phyloP scores from a whole-genome alignment of 495 filamentous ascomycete species.

The Podospora conica region DNA sequence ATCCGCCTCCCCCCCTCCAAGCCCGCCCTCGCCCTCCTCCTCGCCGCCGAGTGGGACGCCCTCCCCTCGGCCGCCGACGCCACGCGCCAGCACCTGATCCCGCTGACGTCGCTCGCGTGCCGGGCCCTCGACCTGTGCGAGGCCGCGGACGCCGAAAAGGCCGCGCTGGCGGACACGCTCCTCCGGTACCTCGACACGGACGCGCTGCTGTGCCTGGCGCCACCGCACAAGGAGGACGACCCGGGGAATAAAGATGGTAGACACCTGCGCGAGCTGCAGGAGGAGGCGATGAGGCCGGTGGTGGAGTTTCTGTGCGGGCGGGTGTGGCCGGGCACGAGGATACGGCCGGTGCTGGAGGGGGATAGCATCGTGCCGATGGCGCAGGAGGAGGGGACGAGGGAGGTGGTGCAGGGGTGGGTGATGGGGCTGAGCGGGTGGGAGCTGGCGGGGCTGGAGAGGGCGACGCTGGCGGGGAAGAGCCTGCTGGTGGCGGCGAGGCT shows the following conservation, averaged over 20 bases:
- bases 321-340: slow-evolving; percentile 81
- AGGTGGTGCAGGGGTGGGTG: slow-evolving; percentile 78
- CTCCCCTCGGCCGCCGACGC: slow-evolving; percentile 75
- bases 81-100: slow-evolving; percentile 71
- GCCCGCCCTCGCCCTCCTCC: slow-evolving; percentile 72
- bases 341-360: slow-evolving; percentile 67
- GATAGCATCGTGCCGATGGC: slow-evolving; percentile 62
- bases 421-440: slow-evolving; percentile 63
- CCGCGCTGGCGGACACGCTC: slow-evolving; percentile 49
- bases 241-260: slow-evolving; percentile 33
- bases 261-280: slow-evolving; percentile 67
- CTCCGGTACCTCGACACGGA: slow-evolving; percentile 90
- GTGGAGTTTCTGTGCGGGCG: slow-evolving; percentile 60
- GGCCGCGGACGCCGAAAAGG: slow-evolving; percentile 19
- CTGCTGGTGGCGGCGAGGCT: slow-evolving; percentile 69
- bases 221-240: slow-evolving; percentile 38
- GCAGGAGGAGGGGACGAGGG: slow-evolving; percentile 66
- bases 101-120: slow-evolving; percentile 77
- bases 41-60: slow-evolving; percentile 90
- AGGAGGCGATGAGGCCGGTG: slow-evolving; percentile 57
- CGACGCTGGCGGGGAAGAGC: slow-evolving; percentile 77
- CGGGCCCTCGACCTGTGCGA: slow-evolving; percentile 67
- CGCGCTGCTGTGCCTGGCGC: slow-evolving; percentile 88
- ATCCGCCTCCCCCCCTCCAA: slow-evolving; percentile 69
- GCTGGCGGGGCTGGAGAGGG: slow-evolving; percentile 79